These are phyloP conservation scores for Sedum album DNA, from an alignment of 164 flowering plant genomes.

Conservation along the genomic window DNA sequence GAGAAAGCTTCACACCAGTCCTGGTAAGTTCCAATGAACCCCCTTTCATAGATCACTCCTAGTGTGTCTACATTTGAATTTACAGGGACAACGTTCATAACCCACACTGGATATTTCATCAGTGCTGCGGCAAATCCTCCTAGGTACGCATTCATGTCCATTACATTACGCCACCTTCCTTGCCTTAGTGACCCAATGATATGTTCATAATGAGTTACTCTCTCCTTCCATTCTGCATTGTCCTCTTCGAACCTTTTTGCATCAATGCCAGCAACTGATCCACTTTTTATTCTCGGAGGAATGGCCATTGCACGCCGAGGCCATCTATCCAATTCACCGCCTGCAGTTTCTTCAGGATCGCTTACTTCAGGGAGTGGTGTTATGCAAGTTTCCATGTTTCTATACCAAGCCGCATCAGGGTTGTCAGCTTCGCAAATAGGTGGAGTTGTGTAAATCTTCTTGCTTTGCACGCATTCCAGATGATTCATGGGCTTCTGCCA, in stretches of 20 bases:
- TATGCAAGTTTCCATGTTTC: slow-evolving; percentile 81
- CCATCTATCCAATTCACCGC: slow-evolving; percentile 84
- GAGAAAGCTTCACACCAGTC: slow-evolving; percentile 99
- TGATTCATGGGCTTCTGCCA: slow-evolving; percentile 96
- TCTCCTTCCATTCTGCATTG: slow-evolving; percentile 65
- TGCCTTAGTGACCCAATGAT: slow-evolving; percentile 32
- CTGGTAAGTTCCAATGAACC: slow-evolving; percentile 83
- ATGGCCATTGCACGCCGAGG: slow-evolving; percentile 71
- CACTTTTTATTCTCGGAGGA: slow-evolving; percentile 79
- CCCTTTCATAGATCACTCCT: slow-evolving; percentile 78
- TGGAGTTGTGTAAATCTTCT: slow-evolving; percentile 36
- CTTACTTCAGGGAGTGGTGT: slow-evolving; percentile 79
- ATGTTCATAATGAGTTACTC: slow-evolving; percentile 52
- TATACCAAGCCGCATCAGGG: slow-evolving; percentile 83
- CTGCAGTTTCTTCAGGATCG: slow-evolving; percentile 61
- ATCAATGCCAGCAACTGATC: slow-evolving; percentile 54
- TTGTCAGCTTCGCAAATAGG: slow-evolving; percentile 75
- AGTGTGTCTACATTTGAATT: slow-evolving; percentile 63
- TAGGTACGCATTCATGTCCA: slow-evolving; percentile 94
- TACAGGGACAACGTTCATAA: slow-evolving; percentile 91
- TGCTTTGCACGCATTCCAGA: slow-evolving; percentile 48
- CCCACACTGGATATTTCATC: slow-evolving; percentile 76
- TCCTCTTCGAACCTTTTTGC: slow-evolving; percentile 56
- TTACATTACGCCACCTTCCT: slow-evolving; percentile 67
- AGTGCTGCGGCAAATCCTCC: slow-evolving; percentile 95